Percentiles rank a stretch among this genome's conserved stretches.
These are phyloP conservation scores for Lomentospora prolificans DNA, from an alignment of 2,329 filamentous ascomycete genomes.

Conservation along the genomic window DNA sequence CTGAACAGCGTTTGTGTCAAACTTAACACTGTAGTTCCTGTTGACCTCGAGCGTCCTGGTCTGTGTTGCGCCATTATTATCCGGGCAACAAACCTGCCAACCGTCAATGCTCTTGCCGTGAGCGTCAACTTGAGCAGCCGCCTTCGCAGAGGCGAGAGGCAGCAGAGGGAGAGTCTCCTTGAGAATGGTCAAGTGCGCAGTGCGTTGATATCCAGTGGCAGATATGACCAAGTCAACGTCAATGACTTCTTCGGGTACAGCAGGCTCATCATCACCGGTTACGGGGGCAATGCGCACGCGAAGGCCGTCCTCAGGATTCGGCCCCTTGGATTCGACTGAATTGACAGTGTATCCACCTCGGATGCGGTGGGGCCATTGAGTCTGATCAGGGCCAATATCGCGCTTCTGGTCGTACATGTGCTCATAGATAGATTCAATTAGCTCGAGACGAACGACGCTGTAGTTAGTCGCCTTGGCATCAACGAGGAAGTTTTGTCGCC, in stretches of 20 bases:
- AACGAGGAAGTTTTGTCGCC: constrained; percentile 50
- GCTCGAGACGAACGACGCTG: constrained; percentile 79
- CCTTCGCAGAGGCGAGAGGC: constrained; percentile 28
- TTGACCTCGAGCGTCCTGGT: constrained; percentile 52
- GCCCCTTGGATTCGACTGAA: constrained; percentile 42
- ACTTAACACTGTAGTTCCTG: constrained; percentile 70
- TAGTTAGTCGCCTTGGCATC: constrained; percentile 86
- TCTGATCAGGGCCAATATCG: constrained; percentile 55
- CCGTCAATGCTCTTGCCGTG: constrained; percentile 26
- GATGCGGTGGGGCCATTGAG: constrained; percentile 74
- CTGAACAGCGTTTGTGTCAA: constrained; percentile 59
- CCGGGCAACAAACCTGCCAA: constrained; percentile 29
- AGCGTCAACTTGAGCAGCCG: constrained; percentile 18
- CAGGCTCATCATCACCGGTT: constrained; percentile 19
- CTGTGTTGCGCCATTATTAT: constrained; percentile 21
- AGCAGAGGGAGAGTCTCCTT: constrained; percentile 55
- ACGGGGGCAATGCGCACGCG: constrained; percentile 48
- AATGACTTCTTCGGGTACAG: constrained; percentile 44
- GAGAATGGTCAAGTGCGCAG: constrained; percentile 70
- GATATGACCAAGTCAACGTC: constrained; percentile 76
- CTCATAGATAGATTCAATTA: constrained; percentile 84
- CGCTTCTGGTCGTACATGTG: constrained; percentile 79
- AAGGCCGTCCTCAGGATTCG: constrained; percentile 30
- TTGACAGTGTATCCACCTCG: constrained; percentile 57
- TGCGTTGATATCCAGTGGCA: constrained; percentile 76